Evolutionary conservation across 495 filamentous ascomycete genomes (phyloP), one percentile per base, ranked within the genome.

Genomic region (Trichoderma virens): DNA sequence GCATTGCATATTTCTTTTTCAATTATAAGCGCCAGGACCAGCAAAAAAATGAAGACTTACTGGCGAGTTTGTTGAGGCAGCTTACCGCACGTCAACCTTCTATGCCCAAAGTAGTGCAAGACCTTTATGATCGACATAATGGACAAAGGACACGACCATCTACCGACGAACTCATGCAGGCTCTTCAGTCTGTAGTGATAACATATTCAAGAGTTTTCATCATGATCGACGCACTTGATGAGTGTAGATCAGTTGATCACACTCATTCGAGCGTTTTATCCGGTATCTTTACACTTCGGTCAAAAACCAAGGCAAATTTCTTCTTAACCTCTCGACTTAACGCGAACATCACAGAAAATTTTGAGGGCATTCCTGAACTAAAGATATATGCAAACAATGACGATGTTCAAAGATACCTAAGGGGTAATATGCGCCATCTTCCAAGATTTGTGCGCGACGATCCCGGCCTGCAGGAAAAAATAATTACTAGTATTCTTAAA

Each of bases 1-100:
- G 76, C 0, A 80, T 76, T 65, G 34, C 80, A 1, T 84, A 83
- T 60, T 80, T 71, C 68, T 73, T 77, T 25, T 79, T 75, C 64
- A n/a, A n/a, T n/a, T n/a, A n/a, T n/a, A n/a, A n/a, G n/a, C n/a
- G n/a, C n/a, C n/a, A n/a, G n/a, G n/a, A 64, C 61, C 0, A 68
- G 67, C 9, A 61, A 68, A 18, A 38, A 68, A 4, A 69, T n/a
- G n/a, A n/a, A n/a, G n/a, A n/a, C n/a, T n/a, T n/a, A n/a, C n/a
- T n/a, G n/a, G n/a, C n/a, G n/a, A n/a, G n/a, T n/a, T n/a, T n/a
- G n/a, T n/a, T n/a, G n/a, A n/a, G n/a, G n/a, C n/a, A n/a, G n/a
- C n/a, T n/a, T n/a, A n/a, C n/a, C n/a, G n/a, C n/a, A n/a, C n/a
- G n/a, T n/a, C n/a, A n/a, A n/a, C n/a, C n/a, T n/a, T n/a, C n/a